phyloP scores from a whole-genome alignment of 108 stramenopile genomes.

The Cylindrotheca fusiformis region DNA sequence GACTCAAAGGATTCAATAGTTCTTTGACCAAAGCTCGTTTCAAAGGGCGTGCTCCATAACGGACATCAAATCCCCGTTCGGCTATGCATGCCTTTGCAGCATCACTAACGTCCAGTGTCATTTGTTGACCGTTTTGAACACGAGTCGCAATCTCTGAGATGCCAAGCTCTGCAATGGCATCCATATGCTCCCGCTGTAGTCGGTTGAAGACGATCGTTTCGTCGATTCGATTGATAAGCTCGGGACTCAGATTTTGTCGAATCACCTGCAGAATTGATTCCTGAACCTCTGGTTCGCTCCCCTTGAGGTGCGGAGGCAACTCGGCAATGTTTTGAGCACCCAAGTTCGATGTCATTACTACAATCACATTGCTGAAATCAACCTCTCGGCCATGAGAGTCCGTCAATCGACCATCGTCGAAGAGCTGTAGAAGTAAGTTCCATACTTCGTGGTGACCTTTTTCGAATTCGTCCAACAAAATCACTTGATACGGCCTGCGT shows the following conservation, averaged over 20 bases:
- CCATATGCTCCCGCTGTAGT: conserved; percentile 72
- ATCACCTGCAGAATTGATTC: conserved; percentile 65
- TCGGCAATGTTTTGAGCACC: conserved; percentile 69
- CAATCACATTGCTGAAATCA: conserved; percentile 72
- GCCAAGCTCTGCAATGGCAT: conserved; percentile 61
- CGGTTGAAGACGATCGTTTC: conserved; percentile 71
- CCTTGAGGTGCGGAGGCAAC: conserved; percentile 49
- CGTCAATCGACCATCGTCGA: conserved; percentile 80
- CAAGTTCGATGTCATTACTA: conserved; percentile 84
- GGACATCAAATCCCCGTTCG: conserved; percentile 83
- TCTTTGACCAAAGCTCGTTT: conserved; percentile 86
- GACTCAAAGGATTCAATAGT: conserved; percentile 84
- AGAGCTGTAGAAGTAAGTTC: conserved; percentile 79
- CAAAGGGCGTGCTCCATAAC: conserved; percentile 93
- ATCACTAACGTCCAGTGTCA: conserved; percentile 58
- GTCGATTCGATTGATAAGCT: conserved; percentile 79
- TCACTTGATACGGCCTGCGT: conserved; percentile 80
- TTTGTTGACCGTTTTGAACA: conserved; percentile 59
- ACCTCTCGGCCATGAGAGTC: conserved; percentile 76
- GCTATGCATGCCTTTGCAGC: conserved; percentile 54
- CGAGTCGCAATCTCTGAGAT: conserved; percentile 58
- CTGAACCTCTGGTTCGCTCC: conserved; percentile 62
- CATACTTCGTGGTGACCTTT: conserved; percentile 79
- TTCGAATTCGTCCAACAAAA: conserved; percentile 85
- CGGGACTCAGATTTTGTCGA: conserved; percentile 63